These are phyloP conservation scores for Neurospora intermedia DNA, from an alignment of 495 filamentous ascomycete genomes.

Conservation along the genomic window DNA sequence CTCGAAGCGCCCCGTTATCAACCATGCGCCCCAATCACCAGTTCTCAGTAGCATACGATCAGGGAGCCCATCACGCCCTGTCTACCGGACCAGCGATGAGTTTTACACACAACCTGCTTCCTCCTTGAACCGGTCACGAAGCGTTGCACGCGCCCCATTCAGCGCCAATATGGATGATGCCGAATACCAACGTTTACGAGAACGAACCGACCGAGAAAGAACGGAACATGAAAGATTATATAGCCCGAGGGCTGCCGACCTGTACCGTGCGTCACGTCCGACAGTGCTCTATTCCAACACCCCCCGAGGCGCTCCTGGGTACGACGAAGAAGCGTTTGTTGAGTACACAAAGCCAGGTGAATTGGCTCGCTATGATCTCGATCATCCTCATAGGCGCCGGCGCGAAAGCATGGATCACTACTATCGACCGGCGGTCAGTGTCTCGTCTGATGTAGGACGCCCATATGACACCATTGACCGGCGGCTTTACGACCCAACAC, in stretches of 20 bases:
- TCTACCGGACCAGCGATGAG: constrained; percentile 39
- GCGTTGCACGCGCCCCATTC: constrained; percentile 13
- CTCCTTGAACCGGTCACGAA: constrained; percentile 30
- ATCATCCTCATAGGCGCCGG: constrained; percentile 30
- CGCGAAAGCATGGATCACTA: constrained; percentile 45
- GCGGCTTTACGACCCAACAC: constrained; percentile 46
- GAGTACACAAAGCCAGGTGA: constrained; percentile 65
- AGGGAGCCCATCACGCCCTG: constrained; percentile 35
- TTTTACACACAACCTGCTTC: constrained; percentile 42
- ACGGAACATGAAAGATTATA: constrained; percentile 28
- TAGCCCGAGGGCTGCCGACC: constrained; percentile 20
- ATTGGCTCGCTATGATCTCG: constrained; percentile 54
- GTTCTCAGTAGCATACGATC: constrained; percentile 19
- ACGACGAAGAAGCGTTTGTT: constrained; percentile 51
- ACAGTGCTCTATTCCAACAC: constrained; percentile 22
- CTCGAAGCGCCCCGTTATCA: constrained; percentile 34
- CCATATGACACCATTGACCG: constrained; percentile 22
- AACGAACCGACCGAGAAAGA: constrained; percentile 33
- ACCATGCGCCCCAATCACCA: constrained; percentile 7
- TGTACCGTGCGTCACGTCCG: constrained; percentile 27
- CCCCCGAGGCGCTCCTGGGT: constrained; percentile 37
- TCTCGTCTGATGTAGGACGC: constrained; percentile 46
- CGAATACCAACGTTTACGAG: constrained; percentile 32
- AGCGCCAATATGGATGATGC: constrained; percentile 32
- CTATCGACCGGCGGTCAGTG: constrained; percentile 54